These are phyloP conservation scores for Sporothrix mexicana DNA, from an alignment of 2,329 filamentous ascomycete genomes.

Conservation along the genomic window DNA sequence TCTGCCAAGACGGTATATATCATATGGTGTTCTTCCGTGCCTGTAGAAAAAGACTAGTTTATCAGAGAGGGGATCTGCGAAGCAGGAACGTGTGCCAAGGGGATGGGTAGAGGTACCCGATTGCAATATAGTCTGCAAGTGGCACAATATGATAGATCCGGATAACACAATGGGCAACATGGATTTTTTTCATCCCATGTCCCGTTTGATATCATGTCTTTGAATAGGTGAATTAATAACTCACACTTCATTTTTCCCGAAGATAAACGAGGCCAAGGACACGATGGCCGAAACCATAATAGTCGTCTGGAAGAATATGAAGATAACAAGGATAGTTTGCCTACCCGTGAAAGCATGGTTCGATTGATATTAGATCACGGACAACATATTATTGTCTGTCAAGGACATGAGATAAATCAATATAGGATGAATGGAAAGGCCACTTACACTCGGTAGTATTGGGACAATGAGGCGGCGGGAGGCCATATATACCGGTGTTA, in stretches of 20 bases:
- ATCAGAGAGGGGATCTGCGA: neutral
- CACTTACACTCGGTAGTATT: neutral
- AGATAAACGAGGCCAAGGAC: neutral
- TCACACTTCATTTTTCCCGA: neutral
- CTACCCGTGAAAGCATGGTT: too few relatives aligned
- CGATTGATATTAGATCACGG: too few relatives aligned
- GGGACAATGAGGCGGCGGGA: neutral
- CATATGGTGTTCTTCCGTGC: neutral
- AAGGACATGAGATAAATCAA: too few relatives aligned
- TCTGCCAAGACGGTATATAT: neutral
- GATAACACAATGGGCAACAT: too few relatives aligned
- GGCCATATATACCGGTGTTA: neutral
- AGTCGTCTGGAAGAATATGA: neutral
- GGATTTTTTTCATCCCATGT: constrained; percentile 5
- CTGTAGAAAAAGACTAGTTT: neutral
- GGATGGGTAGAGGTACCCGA: neutral
- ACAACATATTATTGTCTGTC: too few relatives aligned
- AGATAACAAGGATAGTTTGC: neutral
- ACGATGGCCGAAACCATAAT: too few relatives aligned
- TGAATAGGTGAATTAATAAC: too few relatives aligned
- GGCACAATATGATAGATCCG: too few relatives aligned
- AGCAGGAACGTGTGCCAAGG: neutral
- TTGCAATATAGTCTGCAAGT: too few relatives aligned
- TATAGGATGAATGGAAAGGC: neutral
- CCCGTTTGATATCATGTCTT: too few relatives aligned